Percentiles rank a stretch among this genome's conserved stretches.
These are phyloP conservation scores for Jimgerdemannia flammicorona DNA, from an alignment of 192 early-diverging fungal species.

Conservation along the genomic window DNA sequence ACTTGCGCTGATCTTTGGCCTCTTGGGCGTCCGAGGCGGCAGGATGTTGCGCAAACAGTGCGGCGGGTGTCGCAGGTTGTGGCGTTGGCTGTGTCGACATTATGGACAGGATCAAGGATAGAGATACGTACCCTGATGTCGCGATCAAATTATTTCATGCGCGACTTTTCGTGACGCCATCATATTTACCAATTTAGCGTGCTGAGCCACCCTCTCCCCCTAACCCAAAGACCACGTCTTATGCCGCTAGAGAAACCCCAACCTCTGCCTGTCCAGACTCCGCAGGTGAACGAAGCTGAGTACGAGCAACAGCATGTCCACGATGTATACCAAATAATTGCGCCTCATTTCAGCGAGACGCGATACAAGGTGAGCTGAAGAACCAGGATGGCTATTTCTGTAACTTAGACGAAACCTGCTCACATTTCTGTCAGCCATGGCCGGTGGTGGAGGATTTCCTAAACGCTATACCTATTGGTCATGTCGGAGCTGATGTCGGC, in stretches of 20 bases:
- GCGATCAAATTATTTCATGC: not conserved
- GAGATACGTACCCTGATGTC: not conserved
- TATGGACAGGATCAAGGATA: not conserved
- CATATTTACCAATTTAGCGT: not conserved
- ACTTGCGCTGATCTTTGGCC: slow-evolving; percentile 50
- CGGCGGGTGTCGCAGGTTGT: not conserved
- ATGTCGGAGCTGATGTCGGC: slow-evolving; percentile 90
- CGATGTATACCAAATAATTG: slow-evolving; percentile 89
- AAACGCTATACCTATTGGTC: slow-evolving; percentile 50
- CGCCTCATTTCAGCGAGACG: slow-evolving; percentile 89
- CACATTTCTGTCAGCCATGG: slow-evolving; percentile 65
- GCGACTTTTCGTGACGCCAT: no score
- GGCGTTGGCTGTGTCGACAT: not conserved
- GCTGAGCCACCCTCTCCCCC: not conserved
- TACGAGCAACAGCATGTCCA: slow-evolving; percentile 86
- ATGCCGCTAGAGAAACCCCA: slow-evolving; percentile 23
- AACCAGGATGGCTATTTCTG: not conserved
- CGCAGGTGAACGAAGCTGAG: slow-evolving; percentile 20
- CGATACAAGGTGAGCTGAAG: slow-evolving; percentile 74
- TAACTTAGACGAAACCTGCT: not conserved
- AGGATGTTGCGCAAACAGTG: not conserved
- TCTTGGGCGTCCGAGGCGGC: slow-evolving; percentile 1
- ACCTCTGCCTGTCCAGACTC: slow-evolving; percentile 29
- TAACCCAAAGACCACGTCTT: not conserved
- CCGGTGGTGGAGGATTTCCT: slow-evolving; percentile 91